Evolutionary conservation across 371 early-diverging fungal genomes (phyloP).

Genomic region (Coemansia sp.): DNA sequence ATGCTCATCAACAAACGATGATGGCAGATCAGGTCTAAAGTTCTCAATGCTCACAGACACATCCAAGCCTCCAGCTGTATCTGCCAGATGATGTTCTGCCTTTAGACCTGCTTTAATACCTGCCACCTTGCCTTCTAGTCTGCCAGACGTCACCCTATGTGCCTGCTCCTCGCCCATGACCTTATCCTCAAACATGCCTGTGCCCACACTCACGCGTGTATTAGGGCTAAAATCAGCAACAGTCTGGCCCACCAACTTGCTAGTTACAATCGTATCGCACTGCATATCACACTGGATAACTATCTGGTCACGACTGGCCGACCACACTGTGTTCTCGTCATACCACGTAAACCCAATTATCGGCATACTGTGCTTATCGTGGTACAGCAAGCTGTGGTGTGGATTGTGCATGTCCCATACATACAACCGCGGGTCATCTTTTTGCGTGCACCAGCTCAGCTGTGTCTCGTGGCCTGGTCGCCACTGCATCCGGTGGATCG

Average conservation of each 20-base stretch:
- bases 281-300: conserved; percentile 46
- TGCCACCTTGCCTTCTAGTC: no score
- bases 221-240: conserved; percentile 32
- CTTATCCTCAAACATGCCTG: conserved; percentile 2
- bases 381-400: conserved; percentile 45
- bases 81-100: background rate
- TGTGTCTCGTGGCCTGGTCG: conserved; percentile 52
- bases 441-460: conserved; percentile 41
- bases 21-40: conserved; percentile 30
- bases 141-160: no score
- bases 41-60: background rate
- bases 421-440: conserved; percentile 26
- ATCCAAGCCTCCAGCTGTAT: background rate
- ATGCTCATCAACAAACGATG: conserved; percentile 47
- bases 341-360: conserved; percentile 45
- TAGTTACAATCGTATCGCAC: conserved; percentile 30
- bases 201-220: conserved; percentile 26
- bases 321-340: conserved; percentile 46
- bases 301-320: conserved; percentile 20
- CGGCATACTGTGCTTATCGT: conserved; percentile 36
- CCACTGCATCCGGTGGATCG: conserved; percentile 43
- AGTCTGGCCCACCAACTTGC: conserved; percentile 20
- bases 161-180: no score
- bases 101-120: no score
- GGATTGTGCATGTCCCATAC: conserved; percentile 52